Percentiles rank a stretch among this genome's conserved stretches.
Conservation (phyloP, 139 green algal genomes). For the Microglena sp. region DNA sequence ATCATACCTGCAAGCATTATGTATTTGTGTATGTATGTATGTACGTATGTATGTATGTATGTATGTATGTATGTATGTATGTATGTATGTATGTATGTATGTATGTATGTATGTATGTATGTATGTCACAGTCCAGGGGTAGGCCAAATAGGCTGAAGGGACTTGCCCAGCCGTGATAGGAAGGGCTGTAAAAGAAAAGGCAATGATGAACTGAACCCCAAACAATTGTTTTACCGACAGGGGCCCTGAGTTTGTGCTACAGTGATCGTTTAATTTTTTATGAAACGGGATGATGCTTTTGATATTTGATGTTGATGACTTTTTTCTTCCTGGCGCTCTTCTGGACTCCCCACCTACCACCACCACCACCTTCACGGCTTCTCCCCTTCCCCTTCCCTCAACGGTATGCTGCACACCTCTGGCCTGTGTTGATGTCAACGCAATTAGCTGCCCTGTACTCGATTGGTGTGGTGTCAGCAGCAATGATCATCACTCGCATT, state of each 20-base stretch:
- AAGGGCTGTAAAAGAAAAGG: no score
- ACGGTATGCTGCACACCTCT: conserved; percentile 28
- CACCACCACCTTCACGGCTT: neutral
- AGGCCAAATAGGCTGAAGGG: no score
- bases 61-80: neutral
- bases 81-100: neutral
- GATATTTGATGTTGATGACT: no score
- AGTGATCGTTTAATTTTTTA: no score
- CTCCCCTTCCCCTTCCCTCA: neutral
- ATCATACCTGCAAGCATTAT: no score
- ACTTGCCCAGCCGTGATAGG: no score
- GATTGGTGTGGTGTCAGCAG: conserved; percentile 35
- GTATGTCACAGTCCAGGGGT: no score
- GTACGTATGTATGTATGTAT: neutral
- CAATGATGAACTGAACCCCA: no score
- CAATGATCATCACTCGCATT: conserved; percentile 43
- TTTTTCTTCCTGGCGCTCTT: no score
- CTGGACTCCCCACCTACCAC: neutral
- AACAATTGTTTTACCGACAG: no score
- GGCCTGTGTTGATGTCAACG: conserved; percentile 55
- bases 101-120: neutral
- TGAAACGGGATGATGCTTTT: no score
- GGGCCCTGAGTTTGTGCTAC: no score
- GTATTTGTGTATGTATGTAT: neutral
- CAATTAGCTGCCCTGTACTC: conserved; percentile 25